Base-by-base conservation (phyloP, 345 rosid species). In the Trapa bicornis region DNA sequence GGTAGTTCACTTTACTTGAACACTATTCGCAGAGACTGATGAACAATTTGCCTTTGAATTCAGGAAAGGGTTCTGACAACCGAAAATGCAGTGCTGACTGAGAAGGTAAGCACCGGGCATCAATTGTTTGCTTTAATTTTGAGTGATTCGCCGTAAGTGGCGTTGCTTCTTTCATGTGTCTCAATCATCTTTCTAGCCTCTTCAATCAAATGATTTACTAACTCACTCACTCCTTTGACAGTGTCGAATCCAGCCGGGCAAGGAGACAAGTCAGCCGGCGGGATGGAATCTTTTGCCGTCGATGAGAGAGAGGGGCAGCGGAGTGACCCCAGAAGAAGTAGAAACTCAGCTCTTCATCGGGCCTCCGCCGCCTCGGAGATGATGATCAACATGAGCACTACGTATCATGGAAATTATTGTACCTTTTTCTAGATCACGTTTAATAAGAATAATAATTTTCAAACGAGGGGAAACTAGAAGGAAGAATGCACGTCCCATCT, bases 221-320 rank as follows among this genome's bases (percentile, higher is more conserved):
- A 45, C 29, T 22, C 29, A 22, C 29, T 11, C 48, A 45, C 11
- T 11, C 56, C n/a, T 62, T 45, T 69, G 73, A 32, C 72, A 85
- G 93, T 77, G 78, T 72, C 83, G 77, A 32, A 16, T 65, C 67
- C 65, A 70, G 63, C 71, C 75, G 56, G 61, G 38, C 79, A 61
- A 75, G 72, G 76, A 71, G 15, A 33, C 17, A 36, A 60, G 67
- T 4, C 72, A 73, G 71, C 73, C 47, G 58, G 67, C 6, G 48
- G 75, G 54, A 47, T 64, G 63, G 37, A 13, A 35, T 48, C 4
- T 82, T 5, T 32, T 37, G 38, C 13, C 63, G 15, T 35, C 56
- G 58, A 67, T 6, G 50, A 75, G 54, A 42, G 67, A 67, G 37
- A 13, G 42, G 42, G 4, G 85, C 13, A 39, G 56, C 36, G 70